Conservation (phyloP, 2,329 filamentous ascomycete genomes). For the Talaromyces atroroseus region DNA sequence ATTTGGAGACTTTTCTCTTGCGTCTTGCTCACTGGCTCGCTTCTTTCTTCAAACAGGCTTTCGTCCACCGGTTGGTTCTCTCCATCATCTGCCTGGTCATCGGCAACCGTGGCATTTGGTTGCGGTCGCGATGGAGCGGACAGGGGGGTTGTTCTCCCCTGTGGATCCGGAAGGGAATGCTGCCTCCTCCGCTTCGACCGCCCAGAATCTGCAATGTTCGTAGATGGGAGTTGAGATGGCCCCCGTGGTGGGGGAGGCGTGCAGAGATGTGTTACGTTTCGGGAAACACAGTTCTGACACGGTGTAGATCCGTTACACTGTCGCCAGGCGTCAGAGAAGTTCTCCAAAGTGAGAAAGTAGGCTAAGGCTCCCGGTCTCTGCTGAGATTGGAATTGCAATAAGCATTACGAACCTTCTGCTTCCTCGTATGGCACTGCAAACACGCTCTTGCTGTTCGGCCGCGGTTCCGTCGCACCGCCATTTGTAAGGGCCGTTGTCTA, state of each 20-base stretch:
- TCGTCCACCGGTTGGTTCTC: background rate
- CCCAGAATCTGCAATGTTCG: background rate
- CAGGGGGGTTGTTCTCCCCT: background rate
- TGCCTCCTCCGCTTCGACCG: background rate
- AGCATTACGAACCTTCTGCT: constrained; percentile 15
- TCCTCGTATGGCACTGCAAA: constrained; percentile 15
- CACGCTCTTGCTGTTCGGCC: constrained; percentile 16
- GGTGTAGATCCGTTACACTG: constrained; percentile 11
- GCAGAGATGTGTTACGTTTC: background rate
- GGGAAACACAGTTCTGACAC: constrained; percentile 13
- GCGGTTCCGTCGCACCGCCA: constrained; percentile 1
- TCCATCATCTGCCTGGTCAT: constrained; percentile 1
- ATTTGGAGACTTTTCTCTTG: constrained; percentile 17
- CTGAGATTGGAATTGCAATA: too few species aligned
- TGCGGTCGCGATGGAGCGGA: background rate
- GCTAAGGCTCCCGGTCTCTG: too few species aligned
- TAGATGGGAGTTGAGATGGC: background rate
- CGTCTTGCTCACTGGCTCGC: background rate
- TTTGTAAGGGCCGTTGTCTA: background rate
- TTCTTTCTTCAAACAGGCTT: background rate
- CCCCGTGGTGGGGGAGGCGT: background rate
- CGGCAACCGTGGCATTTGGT: background rate
- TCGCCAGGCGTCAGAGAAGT: constrained; percentile 12
- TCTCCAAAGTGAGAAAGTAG: too few species aligned
- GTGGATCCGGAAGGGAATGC: background rate